Evolutionary conservation across 108 stramenopile species (phyloP).

Genomic region (Aurantiochytrium sp.): DNA sequence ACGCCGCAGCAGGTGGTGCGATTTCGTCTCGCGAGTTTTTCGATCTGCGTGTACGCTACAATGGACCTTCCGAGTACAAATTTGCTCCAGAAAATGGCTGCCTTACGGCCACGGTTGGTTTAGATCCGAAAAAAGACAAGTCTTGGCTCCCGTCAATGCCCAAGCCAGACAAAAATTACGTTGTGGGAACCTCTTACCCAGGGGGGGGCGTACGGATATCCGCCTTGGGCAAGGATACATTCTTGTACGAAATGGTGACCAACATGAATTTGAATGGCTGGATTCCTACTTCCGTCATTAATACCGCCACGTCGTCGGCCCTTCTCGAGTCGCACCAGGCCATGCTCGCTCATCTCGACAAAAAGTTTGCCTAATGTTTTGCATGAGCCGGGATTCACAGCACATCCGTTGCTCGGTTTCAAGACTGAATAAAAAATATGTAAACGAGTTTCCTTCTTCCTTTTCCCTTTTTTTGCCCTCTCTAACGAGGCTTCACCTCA

Average conservation of each 20-base stretch:
- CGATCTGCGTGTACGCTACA: background rate
- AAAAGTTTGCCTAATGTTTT: background rate
- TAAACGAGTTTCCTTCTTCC: too few relatives aligned
- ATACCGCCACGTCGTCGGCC: background rate
- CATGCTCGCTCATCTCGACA: background rate
- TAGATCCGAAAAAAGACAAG: background rate
- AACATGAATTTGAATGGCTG: background rate
- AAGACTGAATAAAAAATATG: background rate
- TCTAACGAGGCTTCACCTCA: too few relatives aligned
- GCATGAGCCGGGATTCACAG: too few relatives aligned
- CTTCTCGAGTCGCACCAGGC: conserved; percentile 6
- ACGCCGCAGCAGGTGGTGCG: background rate
- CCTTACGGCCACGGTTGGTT: background rate
- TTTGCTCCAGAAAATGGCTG: background rate
- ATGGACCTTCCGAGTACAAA: background rate
- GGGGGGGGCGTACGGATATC: background rate
- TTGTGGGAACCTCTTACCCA: background rate
- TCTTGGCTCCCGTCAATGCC: background rate
- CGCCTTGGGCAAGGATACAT: background rate
- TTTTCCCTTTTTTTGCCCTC: too few relatives aligned
- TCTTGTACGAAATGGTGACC: background rate
- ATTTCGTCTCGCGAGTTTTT: background rate
- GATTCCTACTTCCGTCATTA: background rate
- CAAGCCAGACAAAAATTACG: background rate
- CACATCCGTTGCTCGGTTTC: background rate